Base-by-base conservation (phyloP, 495 filamentous ascomycete species). In the Neurospora intermedia region DNA sequence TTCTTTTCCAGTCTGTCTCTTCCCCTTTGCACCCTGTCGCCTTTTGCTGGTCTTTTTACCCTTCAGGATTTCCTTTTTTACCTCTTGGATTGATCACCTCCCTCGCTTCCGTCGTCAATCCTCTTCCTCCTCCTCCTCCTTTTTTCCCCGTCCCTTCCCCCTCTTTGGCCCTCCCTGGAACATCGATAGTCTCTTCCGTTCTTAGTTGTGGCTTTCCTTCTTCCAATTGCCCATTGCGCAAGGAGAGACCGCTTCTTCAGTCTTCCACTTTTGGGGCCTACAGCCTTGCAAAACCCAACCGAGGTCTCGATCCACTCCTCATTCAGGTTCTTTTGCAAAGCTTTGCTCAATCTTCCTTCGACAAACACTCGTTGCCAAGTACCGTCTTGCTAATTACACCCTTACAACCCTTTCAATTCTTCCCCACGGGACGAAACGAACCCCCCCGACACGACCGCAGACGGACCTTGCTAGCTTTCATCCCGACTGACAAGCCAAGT, bases 61-160 rank as follows among this genome's bases (percentile, higher is more conserved):
- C 71, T 43, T 70, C 71, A 54, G 40, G 31, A n/a, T 73, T 43
- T 70, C 46, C 40, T 40, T 43, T 69, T 41, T 41, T 70, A 73
- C 45, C 45, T 71, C 69, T 71, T 66, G 43, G 38, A 40, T 69
- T 70, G 35, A 59, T 70, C 70, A 43, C 72, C 59, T 73, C 74
- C 74, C 62, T 74, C 73, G 70, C 73, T 70, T 73, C 74, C 78
- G n/a, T 73, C 78, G n/a, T 73, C 74, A 71, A 72, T 74, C 72
- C 71, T 71, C 69, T 76, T 72, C 70, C 69, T 76, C 76, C 69
- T 78, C 74, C 74, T 39, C 35, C 35, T 31, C 27, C 27, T 31
- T 73, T 73, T 76, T 77, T 66, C 46, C 72, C 70, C 59, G 9
- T 48, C 46, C 69, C 71, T 39, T 35, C 69, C 66, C 59, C 70